Evolutionary conservation across 139 green algal species (phyloP).

Genomic region (Tetradesmus lagerheimii): DNA sequence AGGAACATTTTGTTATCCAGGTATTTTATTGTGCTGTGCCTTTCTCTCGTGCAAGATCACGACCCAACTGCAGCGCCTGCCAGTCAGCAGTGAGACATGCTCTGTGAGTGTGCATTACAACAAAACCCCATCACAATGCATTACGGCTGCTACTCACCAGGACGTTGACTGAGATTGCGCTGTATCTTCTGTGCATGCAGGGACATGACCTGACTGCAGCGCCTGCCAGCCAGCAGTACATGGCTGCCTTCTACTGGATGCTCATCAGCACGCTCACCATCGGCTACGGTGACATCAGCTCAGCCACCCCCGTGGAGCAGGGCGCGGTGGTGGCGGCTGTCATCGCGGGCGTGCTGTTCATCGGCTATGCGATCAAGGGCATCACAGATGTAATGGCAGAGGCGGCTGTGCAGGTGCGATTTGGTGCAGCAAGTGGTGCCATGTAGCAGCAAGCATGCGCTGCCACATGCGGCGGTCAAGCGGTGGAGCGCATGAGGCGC

Average conservation of each 20-base stretch:
- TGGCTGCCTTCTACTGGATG: slow-evolving; percentile 45
- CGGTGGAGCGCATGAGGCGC: too few relatives aligned
- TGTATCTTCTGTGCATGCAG: neutral
- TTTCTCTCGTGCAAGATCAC: neutral
- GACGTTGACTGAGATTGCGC: too few relatives aligned
- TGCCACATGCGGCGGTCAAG: too few relatives aligned
- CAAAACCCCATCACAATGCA: too few relatives aligned
- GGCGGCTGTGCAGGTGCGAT: slow-evolving; percentile 29
- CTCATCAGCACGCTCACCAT: slow-evolving; percentile 23
- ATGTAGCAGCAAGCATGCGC: too few relatives aligned
- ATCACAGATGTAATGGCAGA: slow-evolving; percentile 39
- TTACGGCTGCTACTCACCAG: too few relatives aligned
- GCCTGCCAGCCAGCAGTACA: slow-evolving; percentile 1
- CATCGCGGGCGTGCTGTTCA: slow-evolving; percentile 29
- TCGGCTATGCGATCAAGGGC: slow-evolving; percentile 34
- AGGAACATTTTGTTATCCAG: too few relatives aligned
- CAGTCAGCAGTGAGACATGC: slow-evolving; percentile 14
- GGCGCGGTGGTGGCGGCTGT: neutral
- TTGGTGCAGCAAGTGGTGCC: too few relatives aligned
- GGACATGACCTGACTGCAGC: slow-evolving; percentile 16
- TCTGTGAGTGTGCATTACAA: too few relatives aligned
- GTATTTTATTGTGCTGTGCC: too few relatives aligned
- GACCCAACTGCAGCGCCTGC: neutral
- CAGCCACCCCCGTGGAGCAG: slow-evolving; percentile 1
- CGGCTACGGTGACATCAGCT: slow-evolving; percentile 38